phyloP scores from a whole-genome alignment of 257 asterid genomes.

The Solanum sitiens region DNA sequence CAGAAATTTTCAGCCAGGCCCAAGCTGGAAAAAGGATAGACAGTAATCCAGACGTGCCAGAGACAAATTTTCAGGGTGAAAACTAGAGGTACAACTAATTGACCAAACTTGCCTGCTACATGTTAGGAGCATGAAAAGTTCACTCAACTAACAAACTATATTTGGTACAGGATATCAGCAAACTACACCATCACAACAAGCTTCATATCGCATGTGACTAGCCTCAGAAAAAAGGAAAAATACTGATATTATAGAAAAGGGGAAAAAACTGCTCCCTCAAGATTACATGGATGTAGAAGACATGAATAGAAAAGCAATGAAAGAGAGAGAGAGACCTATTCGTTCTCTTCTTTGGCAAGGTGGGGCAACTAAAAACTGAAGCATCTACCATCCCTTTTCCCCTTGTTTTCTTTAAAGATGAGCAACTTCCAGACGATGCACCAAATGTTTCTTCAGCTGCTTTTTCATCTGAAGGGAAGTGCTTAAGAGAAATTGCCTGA shows the following conservation, averaged over 20 bases:
- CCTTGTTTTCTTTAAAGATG: conserved; percentile 13
- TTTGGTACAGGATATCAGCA: background rate
- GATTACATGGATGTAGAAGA: background rate
- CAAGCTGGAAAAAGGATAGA: background rate
- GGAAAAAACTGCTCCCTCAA: background rate
- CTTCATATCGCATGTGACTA: background rate
- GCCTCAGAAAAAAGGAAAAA: background rate
- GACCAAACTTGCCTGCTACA: background rate
- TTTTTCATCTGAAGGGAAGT: background rate
- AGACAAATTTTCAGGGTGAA: background rate
- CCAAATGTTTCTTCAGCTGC: background rate
- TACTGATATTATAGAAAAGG: background rate
- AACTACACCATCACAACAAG: background rate
- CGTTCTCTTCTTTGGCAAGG: conserved; percentile 20
- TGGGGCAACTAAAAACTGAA: conserved; percentile 52
- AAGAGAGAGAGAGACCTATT: conserved; percentile 14
- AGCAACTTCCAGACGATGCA: background rate
- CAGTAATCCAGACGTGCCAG: background rate
- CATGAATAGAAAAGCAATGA: background rate
- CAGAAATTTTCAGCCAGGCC: background rate
- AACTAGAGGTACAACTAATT: background rate
- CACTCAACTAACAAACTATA: background rate
- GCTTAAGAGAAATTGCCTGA: background rate
- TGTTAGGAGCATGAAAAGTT: background rate
- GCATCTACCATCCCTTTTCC: conserved; percentile 19